Evolutionary conservation across 768 basidiomycete genomes (phyloP), one percentile per base, ranked within the genome.

Genomic region (Heimioporus sp.): DNA sequence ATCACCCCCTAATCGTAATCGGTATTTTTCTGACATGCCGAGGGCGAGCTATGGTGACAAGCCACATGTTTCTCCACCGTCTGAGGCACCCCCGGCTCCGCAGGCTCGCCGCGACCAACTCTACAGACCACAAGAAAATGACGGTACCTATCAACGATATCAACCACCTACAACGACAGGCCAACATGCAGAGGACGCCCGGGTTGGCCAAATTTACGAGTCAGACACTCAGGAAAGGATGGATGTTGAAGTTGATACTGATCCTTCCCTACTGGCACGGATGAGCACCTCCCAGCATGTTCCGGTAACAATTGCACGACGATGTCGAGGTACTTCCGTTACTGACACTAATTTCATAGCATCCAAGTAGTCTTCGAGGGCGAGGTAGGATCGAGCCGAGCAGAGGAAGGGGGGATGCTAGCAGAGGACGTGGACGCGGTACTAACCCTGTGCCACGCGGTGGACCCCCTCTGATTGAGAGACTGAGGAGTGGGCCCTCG

Each of bases 221-320:
- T 50, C 53, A 36, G 43, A 31, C 37, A 10, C 1, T 35, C 57
- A 52, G 32, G 61, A 59, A 32, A 50, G 55, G 42, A 41, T 20
- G 54, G 59, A 56, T 4, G 11, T 2, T 20, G 54, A 52, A 35
- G 35, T 13, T 35, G 24, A 28, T 35, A 41, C 59, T 5, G 59
- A 63, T 56, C 55, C 60, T 32, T 41, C 55, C 30, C 43, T 66
- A 12, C 49, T 67, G 53, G 54, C 61, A 7, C 65, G 65, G 43
- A 65, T 66, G 35, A 57, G 53, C n/a, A 49, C 53, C 21, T 59
- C 49, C 15, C 65, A 59, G 28, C 51, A 34, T 24, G 21, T 49
- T 47, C 57, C 53, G 66, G 65, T 66, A 58, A 61, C 24, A 49
- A 8, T 48, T 32, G n/a, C 21, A 10, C 19, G 21, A 41, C 11